These are phyloP conservation scores for Saccharomycopsis fodiens DNA, from an alignment of 805 yeast species.

Conservation along the genomic window DNA sequence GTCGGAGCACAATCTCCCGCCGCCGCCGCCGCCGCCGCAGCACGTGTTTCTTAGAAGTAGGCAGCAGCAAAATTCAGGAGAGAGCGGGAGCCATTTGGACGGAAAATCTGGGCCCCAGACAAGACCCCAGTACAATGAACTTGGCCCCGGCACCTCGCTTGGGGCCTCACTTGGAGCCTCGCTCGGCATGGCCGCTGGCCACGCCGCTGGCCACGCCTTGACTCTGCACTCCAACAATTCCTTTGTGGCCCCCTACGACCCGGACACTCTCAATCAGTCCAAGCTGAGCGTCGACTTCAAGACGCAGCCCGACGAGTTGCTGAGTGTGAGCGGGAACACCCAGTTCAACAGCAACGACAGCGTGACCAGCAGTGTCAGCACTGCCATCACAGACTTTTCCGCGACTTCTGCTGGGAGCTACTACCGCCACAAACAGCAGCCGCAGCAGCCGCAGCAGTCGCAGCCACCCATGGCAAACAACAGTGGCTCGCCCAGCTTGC, in stretches of 20 bases:
- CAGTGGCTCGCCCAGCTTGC: too few species aligned
- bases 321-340: conserved; percentile 15
- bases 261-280: conserved; percentile 27
- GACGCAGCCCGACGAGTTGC: conserved; percentile 8
- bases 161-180: too few species aligned
- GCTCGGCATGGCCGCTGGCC: too few species aligned
- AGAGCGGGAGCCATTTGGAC: not conserved
- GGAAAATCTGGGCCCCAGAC: too few species aligned
- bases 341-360: conserved; percentile 17
- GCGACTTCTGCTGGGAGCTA: conserved; percentile 88
- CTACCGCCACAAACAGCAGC: conserved; percentile 60
- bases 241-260: conserved; percentile 28
- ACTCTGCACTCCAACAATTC: conserved; percentile 7
- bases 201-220: too few species aligned
- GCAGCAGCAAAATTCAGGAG: not conserved
- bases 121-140: too few species aligned
- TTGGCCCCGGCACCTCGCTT: too few species aligned
- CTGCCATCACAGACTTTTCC: conserved; percentile 56
- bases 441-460: conserved; percentile 23
- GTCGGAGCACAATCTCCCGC: conserved; percentile 3
- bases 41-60: conserved; percentile 13
- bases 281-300: conserved; percentile 18
- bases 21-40: conserved; percentile 21
- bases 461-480: not conserved
- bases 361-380: conserved; percentile 27